phyloP scores from a whole-genome alignment of 1,139 yeast species.

The Taphrina communis region DNA sequence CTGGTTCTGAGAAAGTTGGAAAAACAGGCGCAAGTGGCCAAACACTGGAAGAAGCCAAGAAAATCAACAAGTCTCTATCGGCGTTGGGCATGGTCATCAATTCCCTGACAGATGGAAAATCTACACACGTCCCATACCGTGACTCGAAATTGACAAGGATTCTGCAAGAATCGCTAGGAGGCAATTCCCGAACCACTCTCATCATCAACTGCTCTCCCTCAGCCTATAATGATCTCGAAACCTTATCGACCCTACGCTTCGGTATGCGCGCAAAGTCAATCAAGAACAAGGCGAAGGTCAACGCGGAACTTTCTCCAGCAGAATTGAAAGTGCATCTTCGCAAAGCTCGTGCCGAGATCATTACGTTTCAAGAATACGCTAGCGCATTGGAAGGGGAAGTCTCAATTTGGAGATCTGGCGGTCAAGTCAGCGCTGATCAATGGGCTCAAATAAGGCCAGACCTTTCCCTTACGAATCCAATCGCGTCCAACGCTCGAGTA shows the following conservation, averaged over 20 bases:
- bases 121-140: constrained; percentile 74
- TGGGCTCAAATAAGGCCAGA: constrained; percentile 49
- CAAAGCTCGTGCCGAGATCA: constrained; percentile 59
- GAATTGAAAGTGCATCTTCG: constrained; percentile 61
- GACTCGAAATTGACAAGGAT: constrained; percentile 85
- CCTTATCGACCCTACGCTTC: constrained; percentile 77
- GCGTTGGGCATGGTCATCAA: constrained; percentile 82
- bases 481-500: constrained; percentile 34
- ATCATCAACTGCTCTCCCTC: constrained; percentile 82
- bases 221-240: constrained; percentile 65
- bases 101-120: constrained; percentile 71
- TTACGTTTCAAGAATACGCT: constrained; percentile 56
- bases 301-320: constrained; percentile 67
- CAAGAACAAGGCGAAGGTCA: constrained; percentile 69
- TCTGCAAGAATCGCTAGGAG: constrained; percentile 83
- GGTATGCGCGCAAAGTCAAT: constrained; percentile 80
- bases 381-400: constrained; percentile 62
- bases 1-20: constrained; percentile 87
- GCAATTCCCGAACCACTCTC: constrained; percentile 80
- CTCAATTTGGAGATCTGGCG: constrained; percentile 58
- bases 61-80: constrained; percentile 77
- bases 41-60: constrained; percentile 80
- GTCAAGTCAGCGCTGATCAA: constrained; percentile 52
- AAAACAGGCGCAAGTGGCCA: constrained; percentile 81
- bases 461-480: background rate